Evolutionary conservation across 208 protist species (phyloP).

Genomic region (Trypanosoma grayi): DNA sequence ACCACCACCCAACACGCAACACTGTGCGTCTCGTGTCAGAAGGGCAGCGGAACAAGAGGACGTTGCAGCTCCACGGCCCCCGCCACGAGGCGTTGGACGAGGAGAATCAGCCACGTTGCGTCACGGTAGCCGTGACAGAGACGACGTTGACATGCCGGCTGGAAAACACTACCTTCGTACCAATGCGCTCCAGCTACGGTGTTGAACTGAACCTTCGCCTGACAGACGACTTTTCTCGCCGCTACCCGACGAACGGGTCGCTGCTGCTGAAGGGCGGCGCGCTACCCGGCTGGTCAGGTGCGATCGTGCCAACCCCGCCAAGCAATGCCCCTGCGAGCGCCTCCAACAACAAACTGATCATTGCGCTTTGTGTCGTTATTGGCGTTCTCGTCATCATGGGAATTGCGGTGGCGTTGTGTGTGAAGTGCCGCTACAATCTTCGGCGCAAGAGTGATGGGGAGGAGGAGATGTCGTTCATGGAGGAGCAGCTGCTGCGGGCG

Average conservation of each 20-base stretch:
- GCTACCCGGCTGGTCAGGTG: conserved; percentile 6
- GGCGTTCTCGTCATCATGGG: neutral
- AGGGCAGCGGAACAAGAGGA: neutral
- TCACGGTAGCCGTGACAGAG: neutral
- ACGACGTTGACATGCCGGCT: neutral
- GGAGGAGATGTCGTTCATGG: conserved; percentile 16
- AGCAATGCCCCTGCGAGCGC: neutral
- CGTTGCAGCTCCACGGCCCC: neutral
- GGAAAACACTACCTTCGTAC: neutral
- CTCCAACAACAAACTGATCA: neutral
- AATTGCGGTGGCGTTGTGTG: neutral
- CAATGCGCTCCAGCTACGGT: neutral
- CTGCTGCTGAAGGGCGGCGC: neutral
- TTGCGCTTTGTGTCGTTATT: neutral
- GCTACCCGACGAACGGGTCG: neutral
- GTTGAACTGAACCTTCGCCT: neutral
- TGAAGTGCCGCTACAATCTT: neutral
- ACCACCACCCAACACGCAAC: neutral
- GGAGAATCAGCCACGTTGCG: neutral
- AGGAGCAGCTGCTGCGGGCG: conserved; percentile 9
- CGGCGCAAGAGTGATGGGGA: neutral
- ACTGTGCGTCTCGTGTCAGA: neutral
- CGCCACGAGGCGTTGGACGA: neutral
- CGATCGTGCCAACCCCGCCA: neutral
- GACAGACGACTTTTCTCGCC: neutral